Evolutionary conservation across 495 filamentous ascomycete genomes (phyloP), one percentile per base, ranked within the genome.

Genomic region (Talaromyces ruber): DNA sequence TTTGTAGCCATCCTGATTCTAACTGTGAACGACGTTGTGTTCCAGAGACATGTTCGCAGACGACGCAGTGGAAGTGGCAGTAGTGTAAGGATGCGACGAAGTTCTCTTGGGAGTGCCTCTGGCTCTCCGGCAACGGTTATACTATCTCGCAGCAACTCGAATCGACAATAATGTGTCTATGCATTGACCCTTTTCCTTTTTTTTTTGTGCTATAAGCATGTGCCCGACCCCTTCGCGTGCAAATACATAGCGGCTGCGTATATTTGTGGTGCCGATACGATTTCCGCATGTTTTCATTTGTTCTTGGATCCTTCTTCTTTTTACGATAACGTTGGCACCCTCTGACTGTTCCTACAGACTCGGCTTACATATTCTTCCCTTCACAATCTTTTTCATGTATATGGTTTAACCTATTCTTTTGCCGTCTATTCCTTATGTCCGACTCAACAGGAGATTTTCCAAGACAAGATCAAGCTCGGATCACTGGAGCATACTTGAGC

Each of bases 1-100:
- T 71, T 67, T 74, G 71, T 67, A 78, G 76, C 70, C 69, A 78
- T 72, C 73, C 65, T 79, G 74, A 78, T 81, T 81, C 78, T 81
- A 81, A 81, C 70, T 69, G 74, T 75, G 64, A 75, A 74, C 76
- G 74, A 78, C 73, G 71, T 71, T 76, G 76, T 74, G 66, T 65
- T 79, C 70, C 78, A 81, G 78, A 79, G 75, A 78, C 76, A 65
- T 67, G 58, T 66, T 66, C 67, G 74, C 59, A 74, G 76, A 67
- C 76, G 76, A 74, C 73, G 78, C 59, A 78, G 76, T 67, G 73
- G 75, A 59, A 79, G 76, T 68, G 76, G 74, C 66, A 76, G 72
- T 63, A 77, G 79, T 65, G 71, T 77, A 64, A 73, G 76, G 65
- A 64, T 73, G 56, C 74, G 68, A 71, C 74, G 78, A 69, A 72